These are phyloP conservation scores for Russula brevipes DNA, from an alignment of 768 basidiomycete genomes.

Conservation along the genomic window DNA sequence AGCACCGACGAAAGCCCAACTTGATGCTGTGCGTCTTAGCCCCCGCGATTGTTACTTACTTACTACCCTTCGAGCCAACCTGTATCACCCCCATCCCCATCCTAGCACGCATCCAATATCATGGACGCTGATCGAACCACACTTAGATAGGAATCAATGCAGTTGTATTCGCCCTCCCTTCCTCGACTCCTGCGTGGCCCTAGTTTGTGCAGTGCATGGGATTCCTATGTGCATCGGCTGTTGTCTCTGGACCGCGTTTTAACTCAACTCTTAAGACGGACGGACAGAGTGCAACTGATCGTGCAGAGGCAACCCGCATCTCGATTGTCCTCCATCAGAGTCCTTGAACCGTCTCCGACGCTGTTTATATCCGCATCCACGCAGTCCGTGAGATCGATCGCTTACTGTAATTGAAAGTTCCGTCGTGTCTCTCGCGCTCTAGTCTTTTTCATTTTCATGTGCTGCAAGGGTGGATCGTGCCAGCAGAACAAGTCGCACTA, in stretches of 20 bases:
- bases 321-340: neutral
- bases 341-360: neutral
- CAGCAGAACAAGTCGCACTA: constrained; percentile 31
- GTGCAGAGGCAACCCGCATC: neutral
- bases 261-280: neutral
- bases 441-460: constrained; percentile 31
- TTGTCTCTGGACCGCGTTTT: neutral
- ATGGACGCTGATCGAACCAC: constrained; percentile 9
- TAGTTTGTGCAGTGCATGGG: neutral
- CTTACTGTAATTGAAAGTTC: constrained; percentile 28
- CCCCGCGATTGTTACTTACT: neutral
- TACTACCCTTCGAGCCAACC: neutral
- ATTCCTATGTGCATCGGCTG: neutral
- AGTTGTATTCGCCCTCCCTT: constrained; percentile 3
- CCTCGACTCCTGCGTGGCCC: neutral
- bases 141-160: constrained; percentile 4
- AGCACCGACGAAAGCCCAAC: neutral
- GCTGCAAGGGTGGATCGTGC: constrained; percentile 35
- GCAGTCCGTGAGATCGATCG: constrained; percentile 18
- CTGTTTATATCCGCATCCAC: neutral
- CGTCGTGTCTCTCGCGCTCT: constrained; percentile 33
- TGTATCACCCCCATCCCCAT: neutral
- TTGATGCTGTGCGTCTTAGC: constrained; percentile 13
- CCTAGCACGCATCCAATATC: constrained; percentile 2
- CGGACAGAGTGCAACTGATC: neutral